phyloP scores from a whole-genome alignment of 225 moss, liverwort and hornwort genomes.

The Pseudisothecium myosuroides region DNA sequence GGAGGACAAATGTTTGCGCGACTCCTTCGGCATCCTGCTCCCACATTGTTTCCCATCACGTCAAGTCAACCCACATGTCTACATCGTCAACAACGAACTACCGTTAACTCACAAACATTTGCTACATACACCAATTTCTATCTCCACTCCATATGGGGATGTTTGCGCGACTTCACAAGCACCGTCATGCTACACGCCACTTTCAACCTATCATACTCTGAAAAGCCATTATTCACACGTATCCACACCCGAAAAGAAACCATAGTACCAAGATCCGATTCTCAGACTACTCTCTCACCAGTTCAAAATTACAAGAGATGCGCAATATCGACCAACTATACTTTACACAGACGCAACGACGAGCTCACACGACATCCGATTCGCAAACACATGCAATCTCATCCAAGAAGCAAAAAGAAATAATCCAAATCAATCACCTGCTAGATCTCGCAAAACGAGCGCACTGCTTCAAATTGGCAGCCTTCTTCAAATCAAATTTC shows the following conservation, averaged over 20 bases:
- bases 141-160: neutral
- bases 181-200: neutral
- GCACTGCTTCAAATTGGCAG: neutral
- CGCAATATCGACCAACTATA: neutral
- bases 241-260: neutral
- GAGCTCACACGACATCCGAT: neutral
- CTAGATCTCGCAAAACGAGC: conserved; percentile 10
- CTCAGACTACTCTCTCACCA: neutral
- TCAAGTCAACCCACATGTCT: neutral
- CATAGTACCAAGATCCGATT: neutral
- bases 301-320: neutral
- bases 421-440: conserved; percentile 11
- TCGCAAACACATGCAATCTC: neutral
- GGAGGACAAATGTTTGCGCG: conserved; percentile 66
- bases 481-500: neutral
- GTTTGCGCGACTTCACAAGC: neutral
- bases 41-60: neutral
- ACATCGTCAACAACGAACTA: neutral
- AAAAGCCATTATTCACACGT: neutral
- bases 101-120: neutral
- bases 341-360: neutral
- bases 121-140: neutral
- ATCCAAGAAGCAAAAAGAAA: neutral
- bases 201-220: neutral
- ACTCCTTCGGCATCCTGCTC: conserved; percentile 89